phyloP scores from a whole-genome alignment of 164 flowering plant genomes.

The Vitis labrusca region DNA sequence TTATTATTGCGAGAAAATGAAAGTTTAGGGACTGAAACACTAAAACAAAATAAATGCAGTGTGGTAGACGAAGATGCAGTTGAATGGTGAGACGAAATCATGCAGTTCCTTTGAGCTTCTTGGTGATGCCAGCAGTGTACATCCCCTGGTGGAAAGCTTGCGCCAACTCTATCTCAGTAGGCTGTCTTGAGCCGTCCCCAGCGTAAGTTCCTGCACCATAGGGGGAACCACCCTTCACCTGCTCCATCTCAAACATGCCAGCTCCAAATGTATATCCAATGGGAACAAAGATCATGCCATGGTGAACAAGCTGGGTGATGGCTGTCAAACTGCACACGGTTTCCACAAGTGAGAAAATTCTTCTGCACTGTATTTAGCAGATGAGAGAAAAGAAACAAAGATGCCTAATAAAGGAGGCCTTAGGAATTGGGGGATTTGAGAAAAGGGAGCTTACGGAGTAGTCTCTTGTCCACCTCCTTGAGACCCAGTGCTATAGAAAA shows the following conservation, averaged over 20 bases:
- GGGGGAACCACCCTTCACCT: conserved; percentile 68
- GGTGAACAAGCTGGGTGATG: conserved; percentile 67
- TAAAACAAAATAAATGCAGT: conserved; percentile 12
- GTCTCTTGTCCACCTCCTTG: conserved; percentile 81
- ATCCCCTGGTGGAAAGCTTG: conserved; percentile 70
- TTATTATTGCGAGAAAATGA: conserved; percentile 9
- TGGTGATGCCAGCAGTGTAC: conserved; percentile 47
- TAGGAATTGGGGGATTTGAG: background rate
- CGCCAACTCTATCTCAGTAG: conserved; percentile 50
- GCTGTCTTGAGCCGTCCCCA: conserved; percentile 71
- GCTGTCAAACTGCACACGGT: conserved; percentile 56
- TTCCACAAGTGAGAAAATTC: background rate
- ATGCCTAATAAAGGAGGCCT: background rate
- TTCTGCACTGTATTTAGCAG: no score
- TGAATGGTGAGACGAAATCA: conserved; percentile 9
- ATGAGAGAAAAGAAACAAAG: background rate
- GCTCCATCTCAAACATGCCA: conserved; percentile 69
- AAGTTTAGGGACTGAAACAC: conserved; percentile 11
- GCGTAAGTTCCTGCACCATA: conserved; percentile 72
- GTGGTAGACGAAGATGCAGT: conserved; percentile 18
- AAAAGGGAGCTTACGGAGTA: conserved; percentile 47
- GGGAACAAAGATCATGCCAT: conserved; percentile 73
- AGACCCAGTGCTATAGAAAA: conserved; percentile 65
- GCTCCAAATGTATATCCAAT: conserved; percentile 75
- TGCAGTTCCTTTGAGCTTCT: conserved; percentile 48